A percentile compares a stretch with the other conserved stretches of the same genome.
phyloP scores from a whole-genome alignment of 768 basidiomycete genomes.

The Boletellus emodensis region DNA sequence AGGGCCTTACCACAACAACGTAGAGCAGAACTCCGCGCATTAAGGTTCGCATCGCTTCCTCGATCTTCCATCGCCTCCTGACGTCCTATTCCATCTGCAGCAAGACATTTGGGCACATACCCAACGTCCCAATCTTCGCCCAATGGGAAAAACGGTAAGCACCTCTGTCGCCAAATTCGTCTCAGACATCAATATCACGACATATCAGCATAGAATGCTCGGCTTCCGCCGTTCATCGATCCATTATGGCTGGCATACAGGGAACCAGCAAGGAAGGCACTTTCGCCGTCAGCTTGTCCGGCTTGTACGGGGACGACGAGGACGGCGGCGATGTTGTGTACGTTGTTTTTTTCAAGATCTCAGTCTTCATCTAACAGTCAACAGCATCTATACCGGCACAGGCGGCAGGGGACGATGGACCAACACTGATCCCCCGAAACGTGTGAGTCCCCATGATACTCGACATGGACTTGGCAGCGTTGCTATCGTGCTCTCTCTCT shows the following conservation, averaged over 20 bases:
- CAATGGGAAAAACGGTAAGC: slow-evolving; percentile 18
- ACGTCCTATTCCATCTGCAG: slow-evolving; percentile 4
- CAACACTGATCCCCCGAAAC: slow-evolving; percentile 13
- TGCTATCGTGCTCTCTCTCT: neutral
- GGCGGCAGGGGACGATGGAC: slow-evolving; percentile 18
- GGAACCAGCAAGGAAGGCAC: slow-evolving; percentile 11
- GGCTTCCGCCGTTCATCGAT: slow-evolving; percentile 18
- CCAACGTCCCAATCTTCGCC: slow-evolving; percentile 20
- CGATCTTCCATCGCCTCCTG: neutral
- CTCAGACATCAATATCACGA: neutral
- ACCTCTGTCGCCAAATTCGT: no score
- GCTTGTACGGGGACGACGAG: slow-evolving; percentile 21
- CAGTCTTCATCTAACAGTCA: neutral
- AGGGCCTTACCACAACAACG: neutral
- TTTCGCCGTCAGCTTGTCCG: slow-evolving; percentile 20
- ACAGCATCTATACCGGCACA: slow-evolving; percentile 27
- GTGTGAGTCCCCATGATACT: slow-evolving; percentile 12
- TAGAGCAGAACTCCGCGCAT: neutral
- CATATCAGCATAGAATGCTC: slow-evolving; percentile 6
- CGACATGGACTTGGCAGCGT: neutral
- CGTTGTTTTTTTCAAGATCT: neutral
- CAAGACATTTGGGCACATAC: slow-evolving; percentile 24
- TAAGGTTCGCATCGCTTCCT: neutral
- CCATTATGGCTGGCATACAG: slow-evolving; percentile 13
- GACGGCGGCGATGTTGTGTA: slow-evolving; percentile 28